These are phyloP conservation scores for Durio zibethinus DNA, from an alignment of 345 rosid species.

Conservation along the genomic window DNA sequence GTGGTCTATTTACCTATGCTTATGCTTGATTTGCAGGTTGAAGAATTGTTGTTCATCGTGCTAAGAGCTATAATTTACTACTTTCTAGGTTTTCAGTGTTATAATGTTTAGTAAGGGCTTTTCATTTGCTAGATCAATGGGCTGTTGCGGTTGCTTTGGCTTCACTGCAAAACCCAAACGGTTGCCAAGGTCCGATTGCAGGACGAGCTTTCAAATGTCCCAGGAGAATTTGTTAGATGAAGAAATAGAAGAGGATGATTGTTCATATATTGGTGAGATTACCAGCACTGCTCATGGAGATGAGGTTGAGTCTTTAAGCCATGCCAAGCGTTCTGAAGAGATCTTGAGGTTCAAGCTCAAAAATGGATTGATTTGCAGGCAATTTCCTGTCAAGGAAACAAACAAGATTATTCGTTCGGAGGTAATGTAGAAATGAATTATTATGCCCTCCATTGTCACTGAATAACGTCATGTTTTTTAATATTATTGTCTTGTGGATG, in stretches of 20 bases:
- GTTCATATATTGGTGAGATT: constrained; percentile 51
- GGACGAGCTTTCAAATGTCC: constrained; percentile 39
- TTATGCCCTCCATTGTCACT: neutral
- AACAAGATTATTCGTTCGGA: constrained; percentile 71
- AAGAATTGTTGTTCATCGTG: constrained; percentile 15
- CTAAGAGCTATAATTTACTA: constrained; percentile 20
- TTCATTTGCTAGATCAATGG: constrained; percentile 60
- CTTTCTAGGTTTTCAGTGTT: constrained; percentile 24
- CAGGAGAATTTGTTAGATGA: constrained; percentile 57
- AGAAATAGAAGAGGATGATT: constrained; percentile 49
- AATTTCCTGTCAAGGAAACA: constrained; percentile 85
- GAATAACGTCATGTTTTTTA: neutral
- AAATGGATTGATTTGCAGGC: constrained; percentile 83
- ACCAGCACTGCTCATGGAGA: constrained; percentile 53
- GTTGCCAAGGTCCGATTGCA: constrained; percentile 29
- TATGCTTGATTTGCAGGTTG: constrained; percentile 31
- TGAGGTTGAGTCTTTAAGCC: constrained; percentile 42
- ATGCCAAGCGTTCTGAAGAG: constrained; percentile 63
- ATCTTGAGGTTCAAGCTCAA: constrained; percentile 63
- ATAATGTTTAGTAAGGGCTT: constrained; percentile 53
- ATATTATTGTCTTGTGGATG: neutral
- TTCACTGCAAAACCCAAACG: constrained; percentile 42
- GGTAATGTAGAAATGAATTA: constrained; percentile 34
- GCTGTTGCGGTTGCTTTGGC: constrained; percentile 95
- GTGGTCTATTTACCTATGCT: constrained; percentile 12